Conservation (phyloP, 139 green algal genomes). For the Chlamydomonas sphaeroides region DNA sequence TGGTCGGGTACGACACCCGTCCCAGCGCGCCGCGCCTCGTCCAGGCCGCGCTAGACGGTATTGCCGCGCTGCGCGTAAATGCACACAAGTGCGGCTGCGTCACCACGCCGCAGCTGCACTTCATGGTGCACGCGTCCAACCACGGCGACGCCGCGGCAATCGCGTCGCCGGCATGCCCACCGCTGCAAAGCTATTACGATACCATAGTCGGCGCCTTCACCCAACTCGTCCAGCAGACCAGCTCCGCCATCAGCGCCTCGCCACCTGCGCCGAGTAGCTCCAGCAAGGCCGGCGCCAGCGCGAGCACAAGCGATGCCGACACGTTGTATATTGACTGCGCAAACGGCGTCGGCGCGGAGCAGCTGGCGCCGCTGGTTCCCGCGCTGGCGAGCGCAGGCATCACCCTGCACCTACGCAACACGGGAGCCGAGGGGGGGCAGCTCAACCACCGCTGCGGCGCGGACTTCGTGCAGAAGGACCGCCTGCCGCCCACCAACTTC, state of each 20-base stretch:
- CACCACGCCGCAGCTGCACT: constrained; percentile 98
- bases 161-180: not conserved
- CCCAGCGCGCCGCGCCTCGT: constrained; percentile 74
- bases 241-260: not conserved
- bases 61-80: constrained; percentile 61
- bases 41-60: constrained; percentile 67
- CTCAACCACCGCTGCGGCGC: constrained; percentile 92
- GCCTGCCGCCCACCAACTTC: constrained; percentile 63
- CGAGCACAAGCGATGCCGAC: not conserved
- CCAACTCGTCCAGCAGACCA: constrained; percentile 3
- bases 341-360: constrained; percentile 90
- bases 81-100: constrained; percentile 70
- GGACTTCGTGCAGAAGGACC: constrained; percentile 97
- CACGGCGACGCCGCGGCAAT: not conserved
- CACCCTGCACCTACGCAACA: constrained; percentile 67
- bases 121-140: constrained; percentile 51
- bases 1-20: constrained; percentile 84
- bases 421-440: constrained; percentile 42
- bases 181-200: constrained; percentile 69
- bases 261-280: not conserved
- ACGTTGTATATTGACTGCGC: constrained; percentile 89
- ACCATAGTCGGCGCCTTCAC: constrained; percentile 64
- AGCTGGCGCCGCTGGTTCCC: constrained; percentile 66
- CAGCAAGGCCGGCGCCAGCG: not conserved
- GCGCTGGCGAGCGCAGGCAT: constrained; percentile 56